Evolutionary conservation across 2,329 filamentous ascomycete genomes (phyloP).

Genomic region (Xylariaceae sp.): DNA sequence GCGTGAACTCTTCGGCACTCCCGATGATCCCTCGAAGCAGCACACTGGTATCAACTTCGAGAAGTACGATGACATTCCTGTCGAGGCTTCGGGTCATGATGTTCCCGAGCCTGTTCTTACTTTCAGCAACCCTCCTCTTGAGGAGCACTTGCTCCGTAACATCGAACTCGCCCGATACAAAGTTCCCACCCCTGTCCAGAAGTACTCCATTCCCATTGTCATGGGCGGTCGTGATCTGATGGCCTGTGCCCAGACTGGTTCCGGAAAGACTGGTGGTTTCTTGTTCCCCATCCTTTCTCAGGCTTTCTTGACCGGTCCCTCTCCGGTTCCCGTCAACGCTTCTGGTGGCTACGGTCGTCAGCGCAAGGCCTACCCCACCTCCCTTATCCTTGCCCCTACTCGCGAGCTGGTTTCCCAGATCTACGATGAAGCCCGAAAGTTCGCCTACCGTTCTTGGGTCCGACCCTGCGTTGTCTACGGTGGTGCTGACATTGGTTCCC

Average conservation of each 20-base stretch:
- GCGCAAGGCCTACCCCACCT: constrained; percentile 96
- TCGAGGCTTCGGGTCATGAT: constrained; percentile 90
- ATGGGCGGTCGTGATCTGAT: constrained; percentile 97
- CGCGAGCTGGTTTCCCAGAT: constrained; percentile 99
- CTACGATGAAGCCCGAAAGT: constrained; percentile 95
- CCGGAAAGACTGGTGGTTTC: constrained; percentile 99
- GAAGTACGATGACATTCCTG: constrained; percentile 99
- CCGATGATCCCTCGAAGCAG: constrained; percentile 90
- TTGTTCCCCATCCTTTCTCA: constrained; percentile 98
- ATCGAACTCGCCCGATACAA: constrained; percentile 94
- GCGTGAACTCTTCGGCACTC: constrained; percentile 88
- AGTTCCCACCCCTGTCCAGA: constrained; percentile 94
- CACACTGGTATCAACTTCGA: constrained; percentile 99
- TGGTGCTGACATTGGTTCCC: constrained; percentile 96
- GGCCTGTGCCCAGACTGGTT: constrained; percentile 99
- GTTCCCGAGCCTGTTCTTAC: constrained; percentile 86
- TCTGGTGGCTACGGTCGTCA: constrained; percentile 76
- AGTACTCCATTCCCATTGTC: constrained; percentile 98
- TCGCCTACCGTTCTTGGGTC: constrained; percentile 98
- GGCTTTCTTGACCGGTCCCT: constrained; percentile 86
- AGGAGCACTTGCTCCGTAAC: constrained; percentile 88
- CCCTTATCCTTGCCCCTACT: constrained; percentile 90
- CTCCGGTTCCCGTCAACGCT: constrained; percentile 56
- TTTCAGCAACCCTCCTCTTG: constrained; percentile 92
- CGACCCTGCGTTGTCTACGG: constrained; percentile 97